Conservation (phyloP, 2,329 filamentous ascomycete genomes). For the Ophiostoma montium region DNA sequence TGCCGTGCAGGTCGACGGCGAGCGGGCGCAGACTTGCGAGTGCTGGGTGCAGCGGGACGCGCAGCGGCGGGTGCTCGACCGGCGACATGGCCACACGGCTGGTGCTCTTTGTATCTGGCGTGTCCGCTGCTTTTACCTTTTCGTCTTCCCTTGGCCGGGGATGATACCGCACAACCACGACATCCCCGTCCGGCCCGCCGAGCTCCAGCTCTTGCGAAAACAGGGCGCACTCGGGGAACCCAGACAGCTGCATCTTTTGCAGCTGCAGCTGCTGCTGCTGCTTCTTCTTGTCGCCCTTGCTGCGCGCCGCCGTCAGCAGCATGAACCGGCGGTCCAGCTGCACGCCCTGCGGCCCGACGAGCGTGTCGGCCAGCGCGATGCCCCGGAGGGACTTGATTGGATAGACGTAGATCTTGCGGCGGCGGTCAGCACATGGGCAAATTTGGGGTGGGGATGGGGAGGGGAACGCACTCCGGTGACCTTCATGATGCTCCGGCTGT, state of each 20-base stretch:
- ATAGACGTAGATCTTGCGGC: constrained; percentile 56
- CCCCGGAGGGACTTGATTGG: constrained; percentile 61
- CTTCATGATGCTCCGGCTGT: constrained; percentile 1
- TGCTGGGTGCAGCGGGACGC: constrained; percentile 41
- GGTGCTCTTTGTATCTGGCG: constrained; percentile 4
- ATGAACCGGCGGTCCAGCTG: constrained; percentile 57
- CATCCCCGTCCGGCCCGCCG: constrained; percentile 7
- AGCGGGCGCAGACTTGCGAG: constrained; percentile 30
- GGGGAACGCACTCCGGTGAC: constrained; percentile 1
- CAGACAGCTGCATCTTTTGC: constrained; percentile 45
- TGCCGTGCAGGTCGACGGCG: constrained; percentile 44
- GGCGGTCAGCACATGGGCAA: neutral
- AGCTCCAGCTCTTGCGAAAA: constrained; percentile 44
- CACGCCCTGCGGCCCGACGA: constrained; percentile 48
- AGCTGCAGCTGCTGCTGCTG: too few relatives aligned
- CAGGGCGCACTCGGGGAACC: constrained; percentile 45
- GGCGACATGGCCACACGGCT: constrained; percentile 6
- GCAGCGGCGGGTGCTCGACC: constrained; percentile 7
- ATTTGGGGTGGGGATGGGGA: neutral
- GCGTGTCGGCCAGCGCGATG: constrained; percentile 36
- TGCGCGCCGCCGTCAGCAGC: constrained; percentile 38
- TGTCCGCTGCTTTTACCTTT: neutral
- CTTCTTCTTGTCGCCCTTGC: constrained; percentile 21
- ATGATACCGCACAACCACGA: constrained; percentile 30
- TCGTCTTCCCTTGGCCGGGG: neutral